A percentile compares a stretch with the other conserved stretches of the same genome.
Evolutionary conservation across 163 green algal species (phyloP).

Genomic region (Scenedesmus sp.): DNA sequence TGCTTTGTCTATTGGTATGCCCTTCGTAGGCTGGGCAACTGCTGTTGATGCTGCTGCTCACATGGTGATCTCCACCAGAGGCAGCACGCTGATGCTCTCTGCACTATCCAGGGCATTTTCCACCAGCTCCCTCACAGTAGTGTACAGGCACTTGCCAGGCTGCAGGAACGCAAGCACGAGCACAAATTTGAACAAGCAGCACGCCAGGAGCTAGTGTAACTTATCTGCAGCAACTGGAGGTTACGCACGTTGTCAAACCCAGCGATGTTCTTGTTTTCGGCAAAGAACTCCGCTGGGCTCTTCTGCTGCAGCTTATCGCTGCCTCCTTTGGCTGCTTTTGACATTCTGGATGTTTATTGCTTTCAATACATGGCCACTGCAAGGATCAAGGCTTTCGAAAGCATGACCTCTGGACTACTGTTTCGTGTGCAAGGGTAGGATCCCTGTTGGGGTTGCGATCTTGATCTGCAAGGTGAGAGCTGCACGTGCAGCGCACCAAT

Average conservation of each 20-base stretch:
- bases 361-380: neutral
- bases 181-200: neutral
- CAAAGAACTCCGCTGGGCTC: constrained; percentile 97
- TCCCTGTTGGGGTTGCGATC: no score
- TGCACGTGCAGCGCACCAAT: neutral
- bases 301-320: constrained; percentile 85
- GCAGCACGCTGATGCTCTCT: constrained; percentile 87
- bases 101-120: constrained; percentile 94
- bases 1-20: neutral
- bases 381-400: no score
- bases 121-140: constrained; percentile 94
- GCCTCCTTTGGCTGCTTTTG: constrained; percentile 9
- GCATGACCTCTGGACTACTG: no score
- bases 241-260: constrained; percentile 95
- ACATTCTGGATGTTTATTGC: neutral
- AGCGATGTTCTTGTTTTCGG: constrained; percentile 99
- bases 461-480: neutral
- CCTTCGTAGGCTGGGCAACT: neutral
- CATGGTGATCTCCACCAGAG: constrained; percentile 89
- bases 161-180: constrained; percentile 61
- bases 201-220: neutral
- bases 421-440: no score
- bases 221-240: neutral
- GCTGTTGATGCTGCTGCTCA: constrained; percentile 59
- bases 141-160: constrained; percentile 98